phyloP scores from a whole-genome alignment of 495 filamentous ascomycete genomes.

The Xylaria grammica region DNA sequence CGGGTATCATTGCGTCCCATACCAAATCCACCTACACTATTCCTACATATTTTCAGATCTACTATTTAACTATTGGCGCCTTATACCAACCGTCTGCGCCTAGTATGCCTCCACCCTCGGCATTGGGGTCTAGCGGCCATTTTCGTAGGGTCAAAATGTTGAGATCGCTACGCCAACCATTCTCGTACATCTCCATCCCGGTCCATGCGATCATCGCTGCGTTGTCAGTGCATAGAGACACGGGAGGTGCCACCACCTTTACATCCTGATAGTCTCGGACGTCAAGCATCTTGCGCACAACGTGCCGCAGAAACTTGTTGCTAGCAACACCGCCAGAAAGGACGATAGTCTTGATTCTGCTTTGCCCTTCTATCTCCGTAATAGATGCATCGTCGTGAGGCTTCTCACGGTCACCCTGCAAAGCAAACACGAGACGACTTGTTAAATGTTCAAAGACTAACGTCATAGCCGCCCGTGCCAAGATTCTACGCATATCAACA shows the following conservation, averaged over 20 bases:
- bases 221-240: conserved; percentile 85
- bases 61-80: neutral
- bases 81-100: conserved; percentile 49
- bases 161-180: conserved; percentile 69
- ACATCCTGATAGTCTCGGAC: conserved; percentile 66
- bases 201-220: conserved; percentile 99
- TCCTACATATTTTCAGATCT: neutral
- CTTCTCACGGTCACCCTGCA: conserved; percentile 37
- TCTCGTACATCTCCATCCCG: conserved; percentile 88
- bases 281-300: conserved; percentile 68
- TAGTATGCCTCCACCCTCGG: conserved; percentile 58
- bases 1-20: conserved; percentile 11
- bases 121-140: conserved; percentile 76
- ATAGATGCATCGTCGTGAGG: neutral
- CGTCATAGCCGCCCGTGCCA: conserved; percentile 76
- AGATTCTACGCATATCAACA: conserved; percentile 57
- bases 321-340: conserved; percentile 88
- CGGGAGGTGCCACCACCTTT: conserved; percentile 73
- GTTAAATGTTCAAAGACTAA: conserved; percentile 89
- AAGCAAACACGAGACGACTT: conserved; percentile 69
- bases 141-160: conserved; percentile 65
- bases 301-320: conserved; percentile 74
- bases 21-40: conserved; percentile 1
- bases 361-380: neutral
- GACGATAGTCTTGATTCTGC: conserved; percentile 66